Percentiles rank a stretch among this genome's conserved stretches.
These are phyloP conservation scores for Tylopilus plumbeoviolaceoides DNA, from an alignment of 768 basidiomycete species.

Conservation along the genomic window DNA sequence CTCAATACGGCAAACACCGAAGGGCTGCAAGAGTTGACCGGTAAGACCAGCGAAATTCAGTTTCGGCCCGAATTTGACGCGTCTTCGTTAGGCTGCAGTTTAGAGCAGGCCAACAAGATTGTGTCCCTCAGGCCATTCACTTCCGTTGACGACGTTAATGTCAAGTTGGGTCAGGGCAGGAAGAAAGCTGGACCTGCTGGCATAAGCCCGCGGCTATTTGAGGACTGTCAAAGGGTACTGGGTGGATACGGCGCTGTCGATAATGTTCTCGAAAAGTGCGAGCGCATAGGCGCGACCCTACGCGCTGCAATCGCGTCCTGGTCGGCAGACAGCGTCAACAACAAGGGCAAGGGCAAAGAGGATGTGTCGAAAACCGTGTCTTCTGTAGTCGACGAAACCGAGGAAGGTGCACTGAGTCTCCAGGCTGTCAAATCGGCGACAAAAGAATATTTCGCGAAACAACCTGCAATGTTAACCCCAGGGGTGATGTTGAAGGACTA, in stretches of 20 bases:
- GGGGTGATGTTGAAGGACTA: constrained; percentile 89
- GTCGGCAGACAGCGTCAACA: constrained; percentile 38
- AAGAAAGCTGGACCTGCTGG: constrained; percentile 81
- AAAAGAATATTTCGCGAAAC: constrained; percentile 66
- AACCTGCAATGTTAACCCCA: constrained; percentile 65
- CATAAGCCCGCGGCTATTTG: constrained; percentile 85
- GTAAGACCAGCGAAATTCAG: constrained; percentile 35
- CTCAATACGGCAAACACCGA: constrained; percentile 62
- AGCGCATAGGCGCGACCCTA: constrained; percentile 75
- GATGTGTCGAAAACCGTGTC: constrained; percentile 21
- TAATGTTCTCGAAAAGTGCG: constrained; percentile 82
- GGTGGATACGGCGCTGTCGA: constrained; percentile 86
- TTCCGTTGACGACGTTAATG: constrained; percentile 69
- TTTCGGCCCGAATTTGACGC: constrained; percentile 3
- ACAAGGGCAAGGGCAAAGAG: constrained; percentile 39
- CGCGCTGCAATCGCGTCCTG: constrained; percentile 75
- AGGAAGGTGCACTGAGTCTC: constrained; percentile 64
- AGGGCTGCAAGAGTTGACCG: constrained; percentile 71
- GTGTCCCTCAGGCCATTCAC: constrained; percentile 75
- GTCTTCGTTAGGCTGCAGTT: constrained; percentile 58
- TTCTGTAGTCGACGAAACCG: constrained; percentile 34
- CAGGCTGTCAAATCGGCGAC: constrained; percentile 41
- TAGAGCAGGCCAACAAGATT: constrained; percentile 77
- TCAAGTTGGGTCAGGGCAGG: constrained; percentile 78
- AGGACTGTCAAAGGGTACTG: constrained; percentile 84